Evolutionary conservation across 176 grass and related monocot species (phyloP), one percentile per base, ranked within the genome.

Genomic region (Panicum miliaceum): DNA sequence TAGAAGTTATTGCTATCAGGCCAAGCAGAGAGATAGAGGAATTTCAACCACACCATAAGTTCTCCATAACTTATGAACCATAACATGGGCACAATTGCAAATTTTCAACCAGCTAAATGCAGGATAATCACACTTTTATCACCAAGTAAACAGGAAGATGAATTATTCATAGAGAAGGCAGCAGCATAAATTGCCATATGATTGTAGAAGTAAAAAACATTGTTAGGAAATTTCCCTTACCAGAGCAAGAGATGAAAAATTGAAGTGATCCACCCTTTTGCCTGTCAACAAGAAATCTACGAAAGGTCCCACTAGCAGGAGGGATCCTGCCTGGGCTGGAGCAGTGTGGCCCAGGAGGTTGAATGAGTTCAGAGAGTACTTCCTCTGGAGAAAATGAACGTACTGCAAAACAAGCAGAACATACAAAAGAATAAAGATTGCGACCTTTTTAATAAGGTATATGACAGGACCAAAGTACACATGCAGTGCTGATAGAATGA

Each of bases 221-320:
- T 42, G 20, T 42, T 42, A 9, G 1, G 19, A 41, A 68, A 68
- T 22, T 40, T n/a, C 4, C 19, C 68, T 27, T 47, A 71, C 68
- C 68, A 71, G 41, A 46, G 68, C 41, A 27, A 71, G 41, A 26
- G 68, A 46, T 47, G 68, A 71, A 6, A 71, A 71, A 71, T 7
- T 71, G n/a, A 71, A 71, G n/a, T 71, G 68, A 43, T 71, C 23
- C 12, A 71, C 68, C 41, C 68, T 71, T 71, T 71, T 26, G 12
- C 68, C 68, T 47, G 68, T 71, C 68, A 71, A 71, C 41, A 71
- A 71, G 68, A 15, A 46, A 26, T 71, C 68, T 15, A 47, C 41
- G 14, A 71, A 71, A 47, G 68, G 68, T 0, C 68, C 68, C n/a
- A 26, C 41, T 14, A 70, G 22, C 40, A 70, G 67, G 38, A 70